Base-by-base conservation (phyloP, 371 early-diverging fungal genomes). In the Parasitella parasitica region DNA sequence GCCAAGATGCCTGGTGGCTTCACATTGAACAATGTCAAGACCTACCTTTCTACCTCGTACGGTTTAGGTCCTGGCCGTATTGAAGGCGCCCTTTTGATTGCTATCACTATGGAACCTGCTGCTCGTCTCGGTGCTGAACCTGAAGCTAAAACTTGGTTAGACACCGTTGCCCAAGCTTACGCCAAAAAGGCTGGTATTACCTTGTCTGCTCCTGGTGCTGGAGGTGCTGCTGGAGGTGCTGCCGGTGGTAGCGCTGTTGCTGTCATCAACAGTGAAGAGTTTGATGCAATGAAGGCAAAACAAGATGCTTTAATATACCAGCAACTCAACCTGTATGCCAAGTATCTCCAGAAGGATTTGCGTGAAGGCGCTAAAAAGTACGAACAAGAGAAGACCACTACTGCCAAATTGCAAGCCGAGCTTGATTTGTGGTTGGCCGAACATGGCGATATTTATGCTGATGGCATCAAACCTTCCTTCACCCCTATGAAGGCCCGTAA, bases 1-100 rank as follows among this genome's bases (percentile, higher is more conserved):
- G 77, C 86, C 65, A 97, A 96, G 85, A 92, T 97, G 94, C 96
- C 97, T 53, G 96, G 93, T 76, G 96, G 97, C 41, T 92, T 93
- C 78, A 88, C 90, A 27, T 86, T 90, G 69, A 86, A 89, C 49
- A 82, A 85, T 36, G 94, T 91, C 73, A 91, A 94, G 78, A 77
- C 84, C 2, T 84, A 89, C 69, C 79, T 97, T 35, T 55, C 77
- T 13, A 71, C 76, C 39, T 78, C 89, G 16, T 91, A 87, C 67
- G 97, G 97, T 13, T 74, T 96, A n/a, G 96, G 96, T 6, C 79
- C 91, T 50, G 89, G 90, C 71, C 89, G 97, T 61, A 85, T 85
- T 39, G 95, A 95, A 37, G 93, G 85, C 57, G 89, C 87, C 18
- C 78, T 96, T 37, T 84, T 97, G 64, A 81, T 94, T 63, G 93